These are phyloP conservation scores for Prinsepia uniflora DNA, from an alignment of 306 rosid species.

Conservation along the genomic window DNA sequence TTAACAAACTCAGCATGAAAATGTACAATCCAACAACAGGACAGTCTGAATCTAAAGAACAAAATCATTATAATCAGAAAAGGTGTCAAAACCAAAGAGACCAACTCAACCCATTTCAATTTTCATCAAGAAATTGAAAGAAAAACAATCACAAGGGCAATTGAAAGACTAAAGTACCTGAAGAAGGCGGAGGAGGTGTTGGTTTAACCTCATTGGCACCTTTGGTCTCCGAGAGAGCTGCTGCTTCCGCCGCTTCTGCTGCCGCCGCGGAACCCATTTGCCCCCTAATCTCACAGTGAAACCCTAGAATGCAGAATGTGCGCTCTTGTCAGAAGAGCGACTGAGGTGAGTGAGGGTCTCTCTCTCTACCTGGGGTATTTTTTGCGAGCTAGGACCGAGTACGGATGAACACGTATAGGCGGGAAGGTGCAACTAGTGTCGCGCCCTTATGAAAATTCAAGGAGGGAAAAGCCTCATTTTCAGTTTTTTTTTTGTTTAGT, in stretches of 20 bases:
- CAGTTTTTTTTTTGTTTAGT: neutral
- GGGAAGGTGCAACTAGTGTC: constrained; percentile 7
- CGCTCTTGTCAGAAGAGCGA: neutral
- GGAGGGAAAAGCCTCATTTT: constrained; percentile 9
- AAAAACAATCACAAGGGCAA: neutral
- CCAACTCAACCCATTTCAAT: neutral
- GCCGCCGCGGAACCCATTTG: constrained; percentile 6
- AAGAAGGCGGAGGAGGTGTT: neutral
- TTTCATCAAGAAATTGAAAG: neutral
- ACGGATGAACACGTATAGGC: constrained; percentile 6
- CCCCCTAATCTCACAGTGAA: neutral
- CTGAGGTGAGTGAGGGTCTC: neutral
- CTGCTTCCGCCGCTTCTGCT: constrained; percentile 4
- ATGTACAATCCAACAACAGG: neutral
- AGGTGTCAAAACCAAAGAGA: neutral
- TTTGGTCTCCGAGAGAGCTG: constrained; percentile 3
- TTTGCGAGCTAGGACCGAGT: neutral
- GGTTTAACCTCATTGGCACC: neutral
- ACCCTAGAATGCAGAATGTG: neutral
- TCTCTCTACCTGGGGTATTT: neutral
- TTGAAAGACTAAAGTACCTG: neutral
- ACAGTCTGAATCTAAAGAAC: neutral
- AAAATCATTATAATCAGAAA: neutral
- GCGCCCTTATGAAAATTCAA: neutral
- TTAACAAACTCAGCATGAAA: neutral